Base-by-base conservation (phyloP, 148 eudicot genomes). In the Euryodendron excelsum region DNA sequence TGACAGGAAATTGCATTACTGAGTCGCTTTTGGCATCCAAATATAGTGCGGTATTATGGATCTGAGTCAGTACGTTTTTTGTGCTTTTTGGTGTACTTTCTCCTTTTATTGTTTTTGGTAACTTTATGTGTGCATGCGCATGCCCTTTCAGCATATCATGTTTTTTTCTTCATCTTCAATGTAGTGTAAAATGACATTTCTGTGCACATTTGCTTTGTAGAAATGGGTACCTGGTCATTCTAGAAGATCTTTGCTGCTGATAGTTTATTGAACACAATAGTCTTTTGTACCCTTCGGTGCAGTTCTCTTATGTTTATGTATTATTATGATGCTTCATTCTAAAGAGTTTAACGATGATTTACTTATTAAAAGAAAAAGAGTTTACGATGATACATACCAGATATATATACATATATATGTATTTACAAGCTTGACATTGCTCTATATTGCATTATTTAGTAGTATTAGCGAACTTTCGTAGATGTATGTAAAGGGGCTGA, bases 1-100 rank as follows among this genome's bases (percentile, higher is more conserved):
- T 73, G 76, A 70, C 92, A 89, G 92, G 92, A 89, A 77, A 72
- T 89, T 73, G 60, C 84, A 21, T 55, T 89, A 76, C 80, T 89
- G 59, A 89, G 92, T 76, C 84, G 82, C 76, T 82, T 87, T 66
- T 55, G 79, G 64, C 92, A 89, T 87, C 87, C 87, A 72, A 89
- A 89, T 78, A 89, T 89, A 60, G 90, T 89, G 78, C 89, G 71
- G 75, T 89, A 89, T 79, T 74, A 76, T 65, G 92, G 87, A 47
- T 87, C 88, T 73, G 92, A 85, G 67, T 82, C 73, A 50, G 92
- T 84, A 87, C 67, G 65, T 36, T 12, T 75, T 65, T 45, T 60
- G 47, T 21, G 37, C 55, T 31, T 23, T 52, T 39, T 71, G 14
- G 4, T 55, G 37, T 41, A 1, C 30, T 59, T 59, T 27, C 56